A percentile compares a stretch with the other conserved stretches of the same genome.
phyloP scores from a whole-genome alignment of 225 moss, liverwort and hornwort genomes.

The Physcomitrellopsis africana region DNA sequence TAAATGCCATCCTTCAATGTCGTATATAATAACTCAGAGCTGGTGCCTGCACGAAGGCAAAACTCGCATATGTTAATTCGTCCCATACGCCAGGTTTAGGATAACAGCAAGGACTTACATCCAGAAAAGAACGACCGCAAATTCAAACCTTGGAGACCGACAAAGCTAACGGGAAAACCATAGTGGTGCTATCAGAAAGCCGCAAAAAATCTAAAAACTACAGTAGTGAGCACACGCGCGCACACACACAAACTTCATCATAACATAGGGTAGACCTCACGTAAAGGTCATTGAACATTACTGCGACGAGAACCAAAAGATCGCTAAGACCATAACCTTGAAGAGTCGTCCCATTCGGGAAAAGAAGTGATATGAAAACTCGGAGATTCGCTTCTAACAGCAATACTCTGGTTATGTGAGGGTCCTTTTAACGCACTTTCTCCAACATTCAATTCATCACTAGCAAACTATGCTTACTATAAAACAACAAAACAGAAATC shows the following conservation, averaged over 20 bases:
- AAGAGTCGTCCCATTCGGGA: not conserved
- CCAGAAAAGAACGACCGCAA: not conserved
- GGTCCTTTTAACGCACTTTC: constrained; percentile 1
- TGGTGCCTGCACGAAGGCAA: constrained; percentile 27
- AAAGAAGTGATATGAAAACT: not conserved
- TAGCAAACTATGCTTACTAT: too few relatives aligned
- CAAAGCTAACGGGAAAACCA: not conserved
- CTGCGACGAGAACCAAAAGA: not conserved
- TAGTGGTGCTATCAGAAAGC: not conserved
- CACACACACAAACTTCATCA: too few relatives aligned
- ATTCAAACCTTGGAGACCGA: not conserved
- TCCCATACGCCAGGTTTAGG: not conserved
- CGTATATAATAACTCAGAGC: constrained; percentile 13
- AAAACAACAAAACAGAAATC: too few relatives aligned
- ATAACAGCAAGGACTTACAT: not conserved
- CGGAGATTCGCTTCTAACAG: not conserved
- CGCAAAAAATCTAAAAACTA: not conserved
- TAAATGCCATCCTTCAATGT: constrained; percentile 48
- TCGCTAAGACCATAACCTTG: not conserved
- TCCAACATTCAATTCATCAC: too few relatives aligned
- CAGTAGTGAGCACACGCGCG: not conserved
- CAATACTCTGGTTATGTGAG: not conserved
- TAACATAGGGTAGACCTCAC: not conserved
- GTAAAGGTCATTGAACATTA: constrained; percentile 1
- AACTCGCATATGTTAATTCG: constrained; percentile 10